These are phyloP conservation scores for Lipomyces orientalis DNA, from an alignment of 805 yeast genomes.

Conservation along the genomic window DNA sequence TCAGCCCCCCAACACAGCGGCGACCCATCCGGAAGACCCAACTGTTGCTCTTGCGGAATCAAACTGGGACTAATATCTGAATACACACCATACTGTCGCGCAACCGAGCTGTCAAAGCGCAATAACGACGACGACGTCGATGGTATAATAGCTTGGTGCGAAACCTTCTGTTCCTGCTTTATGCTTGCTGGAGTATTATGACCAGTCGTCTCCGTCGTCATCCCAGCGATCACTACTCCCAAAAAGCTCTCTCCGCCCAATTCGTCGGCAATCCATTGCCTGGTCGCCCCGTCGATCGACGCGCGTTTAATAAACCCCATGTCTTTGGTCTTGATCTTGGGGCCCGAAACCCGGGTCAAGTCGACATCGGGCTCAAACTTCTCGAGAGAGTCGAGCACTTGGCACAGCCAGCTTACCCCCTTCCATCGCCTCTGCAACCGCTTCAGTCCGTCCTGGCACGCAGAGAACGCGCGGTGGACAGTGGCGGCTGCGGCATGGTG, in stretches of 20 bases:
- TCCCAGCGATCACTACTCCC: slow-evolving; percentile 40
- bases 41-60: neutral
- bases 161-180: neutral
- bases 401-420: slow-evolving; percentile 43
- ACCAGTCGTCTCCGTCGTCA: slow-evolving; percentile 20
- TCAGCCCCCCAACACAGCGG: slow-evolving; percentile 8
- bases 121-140: neutral
- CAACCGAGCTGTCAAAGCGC: neutral
- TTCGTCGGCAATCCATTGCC: slow-evolving; percentile 37
- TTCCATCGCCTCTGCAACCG: slow-evolving; percentile 40
- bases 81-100: neutral
- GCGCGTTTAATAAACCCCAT: slow-evolving; percentile 39
- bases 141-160: neutral
- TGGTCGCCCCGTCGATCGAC: slow-evolving; percentile 38
- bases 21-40: neutral
- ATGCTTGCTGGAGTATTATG: too few species aligned
- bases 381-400: slow-evolving; percentile 41
- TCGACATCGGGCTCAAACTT: slow-evolving; percentile 43
- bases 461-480: slow-evolving; percentile 38
- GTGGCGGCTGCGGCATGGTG: slow-evolving; percentile 21
- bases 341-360: slow-evolving; percentile 33
- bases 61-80: neutral
- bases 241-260: slow-evolving; percentile 32
- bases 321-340: slow-evolving; percentile 36
- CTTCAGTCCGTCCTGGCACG: slow-evolving; percentile 39